Evolutionary conservation across 768 basidiomycete genomes (phyloP).

Genomic region (Terana coerulea): DNA sequence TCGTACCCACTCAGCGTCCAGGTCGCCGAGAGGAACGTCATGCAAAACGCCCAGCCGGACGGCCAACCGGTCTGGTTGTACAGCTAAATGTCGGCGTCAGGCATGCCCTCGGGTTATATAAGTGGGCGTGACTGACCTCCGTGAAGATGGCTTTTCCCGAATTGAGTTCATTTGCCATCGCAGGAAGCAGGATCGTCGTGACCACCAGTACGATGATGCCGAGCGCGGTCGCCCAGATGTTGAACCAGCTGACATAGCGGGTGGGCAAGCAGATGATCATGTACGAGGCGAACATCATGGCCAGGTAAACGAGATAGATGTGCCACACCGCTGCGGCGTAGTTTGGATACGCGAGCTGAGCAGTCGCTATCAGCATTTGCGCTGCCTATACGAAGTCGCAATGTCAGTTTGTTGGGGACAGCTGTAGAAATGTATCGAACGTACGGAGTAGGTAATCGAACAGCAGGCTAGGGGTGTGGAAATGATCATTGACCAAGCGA

Average conservation of each 20-base stretch:
- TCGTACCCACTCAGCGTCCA: slow-evolving; percentile 18
- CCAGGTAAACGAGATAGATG: slow-evolving; percentile 17
- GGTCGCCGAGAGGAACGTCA: slow-evolving; percentile 17
- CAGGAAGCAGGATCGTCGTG: slow-evolving; percentile 12
- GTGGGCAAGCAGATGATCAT: slow-evolving; percentile 18
- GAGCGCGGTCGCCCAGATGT: slow-evolving; percentile 16
- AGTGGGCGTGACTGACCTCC: background rate
- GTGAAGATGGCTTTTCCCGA: slow-evolving; percentile 15
- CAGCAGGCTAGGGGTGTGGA: slow-evolving; percentile 18
- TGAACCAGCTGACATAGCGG: slow-evolving; percentile 19
- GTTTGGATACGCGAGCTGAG: slow-evolving; percentile 14
- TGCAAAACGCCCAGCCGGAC: slow-evolving; percentile 18
- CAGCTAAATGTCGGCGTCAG: background rate
- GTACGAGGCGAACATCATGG: slow-evolving; percentile 19
- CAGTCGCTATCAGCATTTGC: slow-evolving; percentile 14
- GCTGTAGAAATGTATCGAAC: background rate
- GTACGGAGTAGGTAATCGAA: slow-evolving; percentile 17
- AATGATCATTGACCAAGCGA: slow-evolving; percentile 19
- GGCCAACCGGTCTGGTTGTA: slow-evolving; percentile 17
- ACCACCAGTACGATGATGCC: slow-evolving; percentile 13
- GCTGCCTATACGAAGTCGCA: slow-evolving; percentile 9
- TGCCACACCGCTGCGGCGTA: slow-evolving; percentile 14
- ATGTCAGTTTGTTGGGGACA: background rate
- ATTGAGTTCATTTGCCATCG: slow-evolving; percentile 9
- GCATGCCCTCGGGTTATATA: no score